Base-by-base conservation (phyloP, 257 asterid species). In the Knoxia roxburghii region DNA sequence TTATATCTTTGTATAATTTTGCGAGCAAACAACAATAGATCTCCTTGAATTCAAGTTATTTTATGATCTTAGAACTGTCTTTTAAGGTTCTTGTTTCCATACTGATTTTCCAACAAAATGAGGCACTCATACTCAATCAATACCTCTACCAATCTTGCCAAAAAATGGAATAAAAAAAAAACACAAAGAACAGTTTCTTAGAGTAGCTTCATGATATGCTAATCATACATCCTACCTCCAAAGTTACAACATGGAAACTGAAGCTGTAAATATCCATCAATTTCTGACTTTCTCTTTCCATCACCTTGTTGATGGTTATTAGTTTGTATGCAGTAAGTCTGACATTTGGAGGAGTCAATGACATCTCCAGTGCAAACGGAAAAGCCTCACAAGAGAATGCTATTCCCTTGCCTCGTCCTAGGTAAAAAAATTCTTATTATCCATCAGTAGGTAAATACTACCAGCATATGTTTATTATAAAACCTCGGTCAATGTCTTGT, bases 291-390 rank as follows among this genome's bases (percentile, higher is more conserved):
- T 40, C 55, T 50, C 43, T 14, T 9, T 48, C 58, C 41, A 26
- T 39, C 40, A 24, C 53, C 17, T 23, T 37, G 18, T 56, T 67
- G 7, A 21, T 67, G 62, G 15, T 54, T 52, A 6, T 20, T 24
- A 66, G 71, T 39, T 48, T 21, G 37, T 68, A 21, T 54, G 69
- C 37, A 50, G 61, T 30, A 18, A 66, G 6, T 66, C 37, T 18
- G 75, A 13, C 29, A 51, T 50, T 49, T 69, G 53, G 27, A 49
- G 61, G 61, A 27, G 46, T 52, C 71, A 54, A 8, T 53, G 54
- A 23, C 70, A 48, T 48, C 20, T 12, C 26, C 62, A 55, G 1
- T 52, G 71, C 20, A 52, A 23, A 53, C 35, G 26, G 52, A 67
- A 67, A 64, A 4, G 63, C 11, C 40, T 20, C 18, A 0, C 27